These are phyloP conservation scores for Ophiobolus disseminans DNA, from an alignment of 2,329 filamentous ascomycete species.

Conservation along the genomic window DNA sequence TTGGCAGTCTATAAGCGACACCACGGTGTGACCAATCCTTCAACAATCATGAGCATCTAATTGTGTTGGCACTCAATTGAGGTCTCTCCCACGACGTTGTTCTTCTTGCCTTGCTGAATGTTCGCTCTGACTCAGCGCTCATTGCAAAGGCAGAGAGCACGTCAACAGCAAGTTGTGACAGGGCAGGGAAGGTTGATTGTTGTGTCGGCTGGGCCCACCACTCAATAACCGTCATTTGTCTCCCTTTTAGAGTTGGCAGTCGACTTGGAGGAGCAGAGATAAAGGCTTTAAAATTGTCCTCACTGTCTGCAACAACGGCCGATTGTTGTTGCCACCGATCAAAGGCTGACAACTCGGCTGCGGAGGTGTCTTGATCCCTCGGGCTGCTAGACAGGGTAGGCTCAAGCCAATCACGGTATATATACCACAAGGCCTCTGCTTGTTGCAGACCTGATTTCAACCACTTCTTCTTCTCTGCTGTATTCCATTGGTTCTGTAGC, in stretches of 20 bases:
- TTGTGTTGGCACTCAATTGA: not conserved
- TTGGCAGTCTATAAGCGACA: not conserved
- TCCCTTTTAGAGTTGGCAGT: conserved; percentile 1
- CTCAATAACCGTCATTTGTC: conserved; percentile 1
- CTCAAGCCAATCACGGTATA: conserved; percentile 2
- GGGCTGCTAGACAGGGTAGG: not conserved
- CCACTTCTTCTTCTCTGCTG: not conserved
- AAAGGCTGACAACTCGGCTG: not conserved
- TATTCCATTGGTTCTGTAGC: not conserved
- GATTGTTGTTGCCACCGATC: not conserved
- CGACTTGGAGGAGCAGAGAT: conserved; percentile 4
- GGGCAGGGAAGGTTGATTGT: conserved; percentile 3
- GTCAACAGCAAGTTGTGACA: conserved; percentile 8
- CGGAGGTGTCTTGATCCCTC: not conserved
- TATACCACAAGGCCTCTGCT: conserved; percentile 1
- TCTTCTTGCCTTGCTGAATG: conserved; percentile 13
- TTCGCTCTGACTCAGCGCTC: conserved; percentile 11
- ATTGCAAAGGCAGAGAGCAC: conserved; percentile 15
- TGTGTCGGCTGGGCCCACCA: conserved; percentile 8
- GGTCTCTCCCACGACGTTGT: conserved; percentile 13
- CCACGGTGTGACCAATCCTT: not conserved
- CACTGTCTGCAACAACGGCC: conserved; percentile 1
- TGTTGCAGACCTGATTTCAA: not conserved
- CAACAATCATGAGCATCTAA: not conserved
- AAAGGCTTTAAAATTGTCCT: conserved; percentile 8